Evolutionary conservation across 2,329 filamentous ascomycete species (phyloP), one percentile per base, ranked within the genome.

Genomic region (Xylaria polymorpha): DNA sequence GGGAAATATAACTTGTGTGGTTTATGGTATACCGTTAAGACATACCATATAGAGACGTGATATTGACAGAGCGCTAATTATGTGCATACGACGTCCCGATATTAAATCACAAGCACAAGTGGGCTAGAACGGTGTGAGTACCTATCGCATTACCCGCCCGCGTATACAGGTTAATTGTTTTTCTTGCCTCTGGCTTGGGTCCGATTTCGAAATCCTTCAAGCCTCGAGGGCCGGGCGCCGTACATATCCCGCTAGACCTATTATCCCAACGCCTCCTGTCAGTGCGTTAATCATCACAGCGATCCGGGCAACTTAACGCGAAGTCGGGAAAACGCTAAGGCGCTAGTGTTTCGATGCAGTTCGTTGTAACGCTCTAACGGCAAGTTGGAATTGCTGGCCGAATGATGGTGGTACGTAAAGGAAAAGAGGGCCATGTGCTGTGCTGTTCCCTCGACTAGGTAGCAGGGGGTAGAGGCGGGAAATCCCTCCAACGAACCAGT

Each of bases 31-130:
- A 73, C 67, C 70, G 64, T 69, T 67, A 75, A 69, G 69, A 71
- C 66, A 67, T 65, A 70, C 66, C 15, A 70, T 70, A 75, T 68
- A 73, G 55, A 73, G 73, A 67, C 71, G 69, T 72, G 71, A 70
- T 71, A 66, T 70, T 69, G 67, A 74, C 71, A 70, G 72, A 73
- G 64, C 51, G 72, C 71, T 69, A 66, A 63, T 62, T 53, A 56
- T 64, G 70, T 68, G 68, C 73, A 68, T 75, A 74, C 72, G 70
- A 75, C 71, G 71, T 66, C 71, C 70, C 64, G 72, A 77, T 74
- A 77, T 78, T 77, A 77, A 76, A 68, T 73, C 69, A 70, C 68
- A 73, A 64, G 72, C 70, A 72, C 74, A 71, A 72, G 71, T 71
- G 73, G 75, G 66, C 73, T 74, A 67, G 64, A 71, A 65, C 74